Percentiles rank a stretch among this genome's conserved stretches.
Evolutionary conservation across 1,284 basidiomycete species (phyloP).

Genomic region (Puccinia triticina): DNA sequence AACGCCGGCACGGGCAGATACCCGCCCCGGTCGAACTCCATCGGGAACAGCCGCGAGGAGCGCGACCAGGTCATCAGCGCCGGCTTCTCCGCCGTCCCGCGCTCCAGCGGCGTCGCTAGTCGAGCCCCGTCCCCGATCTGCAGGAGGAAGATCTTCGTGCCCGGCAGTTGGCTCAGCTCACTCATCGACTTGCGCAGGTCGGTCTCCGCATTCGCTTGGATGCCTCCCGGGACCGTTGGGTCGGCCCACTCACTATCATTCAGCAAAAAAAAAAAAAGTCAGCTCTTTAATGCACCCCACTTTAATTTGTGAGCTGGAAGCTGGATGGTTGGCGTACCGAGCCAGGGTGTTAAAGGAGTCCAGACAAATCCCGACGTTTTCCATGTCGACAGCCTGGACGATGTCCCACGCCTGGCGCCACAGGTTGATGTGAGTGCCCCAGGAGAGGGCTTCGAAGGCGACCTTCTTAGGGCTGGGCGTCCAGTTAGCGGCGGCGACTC

Average conservation of each 20-base stretch:
- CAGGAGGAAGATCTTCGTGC: constrained; percentile 59
- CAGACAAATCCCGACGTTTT: constrained; percentile 60
- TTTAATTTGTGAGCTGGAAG: background rate
- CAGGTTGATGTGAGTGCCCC: constrained; percentile 56
- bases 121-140: constrained; percentile 61
- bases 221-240: constrained; percentile 30
- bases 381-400: constrained; percentile 56
- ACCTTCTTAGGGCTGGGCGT: constrained; percentile 54
- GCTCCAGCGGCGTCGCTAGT: constrained; percentile 54
- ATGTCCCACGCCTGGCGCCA: constrained; percentile 60
- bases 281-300: too few relatives aligned
- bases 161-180: constrained; percentile 43
- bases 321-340: constrained; percentile 55
- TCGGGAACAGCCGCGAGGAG: constrained; percentile 60
- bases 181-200: constrained; percentile 53
- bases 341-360: constrained; percentile 62
- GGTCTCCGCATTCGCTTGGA: constrained; percentile 22
- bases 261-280: too few relatives aligned
- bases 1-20: constrained; percentile 60
- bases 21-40: constrained; percentile 58
- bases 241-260: constrained; percentile 36
- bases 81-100: constrained; percentile 57
- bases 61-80: constrained; percentile 61
- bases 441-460: constrained; percentile 57
- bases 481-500: constrained; percentile 53